phyloP scores from a whole-genome alignment of 169 alveolate species.

The Neospora caninum region DNA sequence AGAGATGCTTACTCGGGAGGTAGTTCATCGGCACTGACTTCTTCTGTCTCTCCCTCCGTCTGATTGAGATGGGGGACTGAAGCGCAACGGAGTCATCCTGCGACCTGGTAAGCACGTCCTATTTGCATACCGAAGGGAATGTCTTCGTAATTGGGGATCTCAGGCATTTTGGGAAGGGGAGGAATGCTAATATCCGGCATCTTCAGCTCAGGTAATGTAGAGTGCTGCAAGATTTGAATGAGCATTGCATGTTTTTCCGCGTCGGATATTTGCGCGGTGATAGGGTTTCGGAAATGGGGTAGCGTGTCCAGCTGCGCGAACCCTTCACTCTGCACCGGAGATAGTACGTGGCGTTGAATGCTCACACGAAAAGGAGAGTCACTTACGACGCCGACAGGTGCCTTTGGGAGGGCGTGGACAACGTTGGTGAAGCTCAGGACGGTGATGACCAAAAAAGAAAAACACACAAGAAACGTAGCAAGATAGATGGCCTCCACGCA shows the following conservation, averaged over 20 bases:
- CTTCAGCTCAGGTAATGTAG: neutral
- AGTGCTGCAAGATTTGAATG: slow-evolving; percentile 16
- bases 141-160: slow-evolving; percentile 40
- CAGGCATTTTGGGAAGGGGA: slow-evolving; percentile 5
- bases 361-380: neutral
- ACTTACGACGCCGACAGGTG: slow-evolving; percentile 60
- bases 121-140: slow-evolving; percentile 41
- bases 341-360: neutral
- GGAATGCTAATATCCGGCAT: neutral
- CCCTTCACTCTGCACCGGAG: slow-evolving; percentile 23
- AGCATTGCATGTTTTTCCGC: slow-evolving; percentile 6
- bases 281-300: slow-evolving; percentile 5
- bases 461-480: slow-evolving; percentile 39
- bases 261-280: neutral
- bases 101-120: neutral
- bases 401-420: slow-evolving; percentile 49
- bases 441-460: slow-evolving; percentile 38
- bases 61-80: slow-evolving; percentile 60
- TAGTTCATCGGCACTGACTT: slow-evolving; percentile 43
- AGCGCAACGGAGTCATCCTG: neutral
- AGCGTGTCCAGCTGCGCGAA: slow-evolving; percentile 29
- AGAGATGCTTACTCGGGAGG: slow-evolving; percentile 51
- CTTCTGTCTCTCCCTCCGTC: slow-evolving; percentile 62
- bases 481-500: slow-evolving; percentile 47
- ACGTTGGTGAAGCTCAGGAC: slow-evolving; percentile 52